Base-by-base conservation (phyloP, 225 moss, liverwort and hornwort species). In the Neckera pumila region DNA sequence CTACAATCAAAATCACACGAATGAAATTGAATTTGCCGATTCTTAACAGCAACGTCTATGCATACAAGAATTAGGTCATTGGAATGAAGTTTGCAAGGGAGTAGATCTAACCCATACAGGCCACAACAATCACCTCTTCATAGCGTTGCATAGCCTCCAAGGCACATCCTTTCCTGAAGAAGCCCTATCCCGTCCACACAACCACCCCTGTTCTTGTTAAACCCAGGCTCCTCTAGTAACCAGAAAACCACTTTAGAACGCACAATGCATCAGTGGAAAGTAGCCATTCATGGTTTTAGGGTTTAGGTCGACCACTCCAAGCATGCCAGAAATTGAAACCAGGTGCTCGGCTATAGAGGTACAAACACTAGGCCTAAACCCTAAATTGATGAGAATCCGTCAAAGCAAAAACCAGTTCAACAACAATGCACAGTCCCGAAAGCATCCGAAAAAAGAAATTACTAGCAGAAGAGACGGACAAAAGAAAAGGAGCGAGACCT, bases 131-230 rank as follows among this genome's bases (percentile, higher is more conserved):
- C 88, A 98, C 98, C 97, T 99, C 98, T 89, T 99, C 98, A 82
- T 96, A 94, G 70, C 96, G 96, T 91, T 99, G 94, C 89, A 96
- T 94, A 62, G 97, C 97, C 88, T 99, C 98, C 90, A 99, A 93
- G 82, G 94, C 95, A 90, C 94, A 95, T 92, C 97, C 98, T 91
- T 97, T 99, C 96, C 97, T 99, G 96, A 99, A 99, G 93, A 96
- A 96, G 89, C 98, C 98, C 98, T 98, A 94, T 93, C 91, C 92
- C 92, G 89, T 69, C 81, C 87, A 91, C 83, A 89, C 90, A 92
- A 90, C 53, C 88, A 86, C 87, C 84, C 34, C 91, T 89, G 80
- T 88, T 89, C 88, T 82, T 88, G 89, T 95, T 93, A 95, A 85
- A 78, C 86, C 77, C 77, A 86, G 54, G 25, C 40, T 76, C 38